These are phyloP conservation scores for Panicum virgatum DNA, from an alignment of 202 grass and related monocot genomes.

Conservation along the genomic window DNA sequence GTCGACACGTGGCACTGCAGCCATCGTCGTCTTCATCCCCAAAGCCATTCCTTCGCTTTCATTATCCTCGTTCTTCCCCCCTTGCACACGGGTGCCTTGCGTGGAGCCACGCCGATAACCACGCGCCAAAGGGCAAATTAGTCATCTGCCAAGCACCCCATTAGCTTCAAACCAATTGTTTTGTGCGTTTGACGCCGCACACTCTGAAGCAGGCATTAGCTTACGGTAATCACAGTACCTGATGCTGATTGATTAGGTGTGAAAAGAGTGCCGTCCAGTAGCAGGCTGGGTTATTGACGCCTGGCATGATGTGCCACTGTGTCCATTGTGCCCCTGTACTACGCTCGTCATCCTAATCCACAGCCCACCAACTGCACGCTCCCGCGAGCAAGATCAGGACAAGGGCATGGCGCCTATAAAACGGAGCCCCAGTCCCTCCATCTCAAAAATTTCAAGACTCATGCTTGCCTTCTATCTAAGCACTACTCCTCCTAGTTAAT, in stretches of 20 bases:
- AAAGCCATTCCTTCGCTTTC: background rate
- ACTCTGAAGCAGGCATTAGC: background rate
- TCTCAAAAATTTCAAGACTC: slow-evolving; percentile 59
- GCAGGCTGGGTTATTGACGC: background rate
- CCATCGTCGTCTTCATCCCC: background rate
- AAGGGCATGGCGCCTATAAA: slow-evolving; percentile 36
- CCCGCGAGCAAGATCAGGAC: background rate
- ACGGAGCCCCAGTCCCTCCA: background rate
- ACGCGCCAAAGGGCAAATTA: background rate
- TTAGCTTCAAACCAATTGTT: background rate
- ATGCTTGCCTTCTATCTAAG: background rate
- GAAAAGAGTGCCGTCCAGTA: background rate
- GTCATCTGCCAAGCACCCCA: background rate
- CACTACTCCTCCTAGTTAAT: background rate
- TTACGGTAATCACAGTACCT: background rate
- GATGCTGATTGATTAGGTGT: background rate
- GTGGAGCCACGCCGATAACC: slow-evolving; percentile 35
- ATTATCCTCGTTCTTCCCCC: slow-evolving; percentile 34
- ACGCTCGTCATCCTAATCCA: background rate
- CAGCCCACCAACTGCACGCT: background rate
- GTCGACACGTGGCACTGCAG: background rate
- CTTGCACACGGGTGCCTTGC: background rate
- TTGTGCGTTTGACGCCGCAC: background rate
- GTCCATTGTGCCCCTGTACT: background rate
- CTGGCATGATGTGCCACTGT: background rate